Evolutionary conservation across 2,329 filamentous ascomycete species (phyloP).

Genomic region (Neonectria punicea): DNA sequence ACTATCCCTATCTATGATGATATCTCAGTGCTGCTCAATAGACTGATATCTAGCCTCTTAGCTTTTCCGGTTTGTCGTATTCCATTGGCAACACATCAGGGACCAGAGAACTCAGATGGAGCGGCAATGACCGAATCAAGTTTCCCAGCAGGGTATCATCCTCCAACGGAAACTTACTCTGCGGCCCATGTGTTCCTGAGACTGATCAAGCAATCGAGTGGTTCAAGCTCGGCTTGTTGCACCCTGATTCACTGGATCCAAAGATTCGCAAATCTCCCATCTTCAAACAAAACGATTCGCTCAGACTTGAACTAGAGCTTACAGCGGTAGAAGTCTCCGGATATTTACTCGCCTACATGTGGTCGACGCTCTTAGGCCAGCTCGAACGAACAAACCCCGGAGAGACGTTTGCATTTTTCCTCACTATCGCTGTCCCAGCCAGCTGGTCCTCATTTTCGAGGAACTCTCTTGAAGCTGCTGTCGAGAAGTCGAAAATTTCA

Average conservation of each 20-base stretch:
- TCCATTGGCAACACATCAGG: not conserved
- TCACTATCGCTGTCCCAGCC: not conserved
- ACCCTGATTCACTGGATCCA: not conserved
- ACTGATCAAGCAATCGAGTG: not conserved
- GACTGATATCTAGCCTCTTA: not conserved
- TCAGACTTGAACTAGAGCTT: not conserved
- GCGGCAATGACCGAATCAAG: no score
- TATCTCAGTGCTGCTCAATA: not conserved
- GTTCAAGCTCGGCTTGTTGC: not conserved
- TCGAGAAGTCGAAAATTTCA: not conserved
- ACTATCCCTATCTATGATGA: no score
- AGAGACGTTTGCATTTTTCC: not conserved
- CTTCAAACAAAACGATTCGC: not conserved
- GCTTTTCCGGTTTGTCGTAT: not conserved
- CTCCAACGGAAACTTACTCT: not conserved
- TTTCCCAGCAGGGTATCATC: not conserved
- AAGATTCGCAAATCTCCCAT: not conserved
- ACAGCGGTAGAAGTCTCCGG: not conserved
- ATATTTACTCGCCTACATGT: not conserved
- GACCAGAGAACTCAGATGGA: no score
- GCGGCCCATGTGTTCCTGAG: not conserved
- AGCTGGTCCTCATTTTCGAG: no score
- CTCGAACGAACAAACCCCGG: not conserved
- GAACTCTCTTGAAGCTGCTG: no score
- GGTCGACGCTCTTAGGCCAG: not conserved